A percentile compares a stretch with the other conserved stretches of the same genome.
Evolutionary conservation across 345 rosid genomes (phyloP).

Genomic region (Sapria himalayana): DNA sequence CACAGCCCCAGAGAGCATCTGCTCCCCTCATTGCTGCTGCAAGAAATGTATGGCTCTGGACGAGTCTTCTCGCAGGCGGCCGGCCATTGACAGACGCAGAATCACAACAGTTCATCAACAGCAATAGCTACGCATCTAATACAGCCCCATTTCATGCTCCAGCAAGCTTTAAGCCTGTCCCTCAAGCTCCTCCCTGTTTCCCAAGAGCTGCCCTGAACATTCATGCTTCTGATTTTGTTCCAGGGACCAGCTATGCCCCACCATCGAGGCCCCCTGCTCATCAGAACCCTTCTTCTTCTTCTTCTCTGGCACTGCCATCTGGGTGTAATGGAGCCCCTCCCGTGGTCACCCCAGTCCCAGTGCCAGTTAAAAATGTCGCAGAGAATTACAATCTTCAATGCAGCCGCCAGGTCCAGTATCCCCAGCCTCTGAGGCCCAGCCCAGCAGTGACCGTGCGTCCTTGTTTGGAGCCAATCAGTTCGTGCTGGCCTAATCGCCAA

Average conservation of each 20-base stretch:
- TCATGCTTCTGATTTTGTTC: too few relatives aligned
- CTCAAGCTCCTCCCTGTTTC: too few relatives aligned
- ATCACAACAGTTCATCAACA: conserved; percentile 21
- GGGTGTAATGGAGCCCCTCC: too few relatives aligned
- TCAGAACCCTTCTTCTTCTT: too few relatives aligned
- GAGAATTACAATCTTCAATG: neutral
- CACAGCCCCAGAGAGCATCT: conserved; percentile 59
- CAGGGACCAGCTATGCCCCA: too few relatives aligned
- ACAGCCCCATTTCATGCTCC: conserved; percentile 10
- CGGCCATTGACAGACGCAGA: conserved; percentile 29
- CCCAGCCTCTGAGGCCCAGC: conserved; percentile 12
- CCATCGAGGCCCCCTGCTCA: too few relatives aligned
- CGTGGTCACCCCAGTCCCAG: too few relatives aligned
- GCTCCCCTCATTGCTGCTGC: conserved; percentile 72
- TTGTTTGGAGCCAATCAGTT: conserved; percentile 1
- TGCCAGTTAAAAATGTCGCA: too few relatives aligned
- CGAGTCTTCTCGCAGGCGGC: conserved; percentile 49
- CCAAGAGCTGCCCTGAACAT: too few relatives aligned
- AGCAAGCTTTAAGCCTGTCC: too few relatives aligned
- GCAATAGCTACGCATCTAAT: conserved; percentile 6
- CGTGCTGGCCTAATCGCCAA: conserved; percentile 5
- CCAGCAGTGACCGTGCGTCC: conserved; percentile 9
- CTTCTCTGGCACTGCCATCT: too few relatives aligned
- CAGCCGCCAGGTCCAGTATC: conserved; percentile 8
- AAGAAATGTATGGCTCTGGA: conserved; percentile 77